Evolutionary conservation across 768 basidiomycete species (phyloP), one percentile per base, ranked within the genome.

Genomic region (Cubamyces sp.): DNA sequence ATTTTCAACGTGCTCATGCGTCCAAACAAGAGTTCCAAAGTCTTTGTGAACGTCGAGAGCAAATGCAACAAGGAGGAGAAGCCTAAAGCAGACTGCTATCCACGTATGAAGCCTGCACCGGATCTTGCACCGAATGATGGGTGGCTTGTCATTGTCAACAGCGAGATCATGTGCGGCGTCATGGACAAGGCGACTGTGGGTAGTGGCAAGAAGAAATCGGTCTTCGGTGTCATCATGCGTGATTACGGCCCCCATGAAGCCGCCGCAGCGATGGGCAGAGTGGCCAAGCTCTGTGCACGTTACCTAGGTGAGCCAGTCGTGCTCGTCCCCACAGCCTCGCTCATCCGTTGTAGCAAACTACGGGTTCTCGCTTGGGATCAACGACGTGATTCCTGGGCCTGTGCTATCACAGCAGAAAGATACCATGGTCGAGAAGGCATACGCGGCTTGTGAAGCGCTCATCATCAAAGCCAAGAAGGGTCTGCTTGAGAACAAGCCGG

Each of bases 101-200:
- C 88, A 34, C 78, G 83, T 45, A 84, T 81, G 76, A 85, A 82
- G 53, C 83, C 85, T 3, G 86, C 86, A 43, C 82, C 85, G 16
- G 97, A 99, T 68, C 81, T 99, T 74, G 91, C 92, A 11, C 96
- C 96, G 0, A 98, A 99, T 70, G 97, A 99, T 68, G 96, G 96
- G 0, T 98, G 93, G 88, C 84, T 99, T 26, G 97, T 99, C 47
- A 87, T 99, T 57, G 87, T 95, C 64, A 99, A 98, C 74, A 94
- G 92, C 71, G 96, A 99, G 75, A 94, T 99, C 68, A 99, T 98
- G 94, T 98, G 96, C 69, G 97, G 97, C 46, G 92, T 94, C 16
- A 96, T 98, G 88, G 97, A 99, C 78, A 99, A 99, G 77, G 92
- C 92, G 16, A 98, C 94, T 0, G 90, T 98, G 3, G 97, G 97